Base-by-base conservation (phyloP, 805 yeast species). In the Komagataella populi region DNA sequence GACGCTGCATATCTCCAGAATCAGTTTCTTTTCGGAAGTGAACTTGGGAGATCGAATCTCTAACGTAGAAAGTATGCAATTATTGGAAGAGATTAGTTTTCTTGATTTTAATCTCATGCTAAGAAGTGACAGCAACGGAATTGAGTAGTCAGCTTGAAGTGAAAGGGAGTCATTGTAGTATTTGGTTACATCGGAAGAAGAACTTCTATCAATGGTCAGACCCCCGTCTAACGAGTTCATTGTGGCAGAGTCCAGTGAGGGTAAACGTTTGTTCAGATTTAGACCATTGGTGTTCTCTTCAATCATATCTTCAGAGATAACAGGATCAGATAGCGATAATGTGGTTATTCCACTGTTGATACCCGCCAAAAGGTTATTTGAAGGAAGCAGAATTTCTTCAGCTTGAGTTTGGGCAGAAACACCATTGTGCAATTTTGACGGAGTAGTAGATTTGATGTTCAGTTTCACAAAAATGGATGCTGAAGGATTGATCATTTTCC, bases 81-180 rank as follows among this genome's bases (percentile, higher is more conserved):
- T 48, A 24, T 17, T 36, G 14, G 22, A 30, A 7, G 43, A 36
- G 16, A 44, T 46, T 16, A 47, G 22, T 30, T 48, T 53, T 14
- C 44, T 49, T 10, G 48, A 51, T 48, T 53, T 53, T 22, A 53
- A 44, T 17, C 30, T 47, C 55, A 53, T 53, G 39, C 48, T 46
- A 7, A 51, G 18, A 3, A 50, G 45, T 16, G 54, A 45, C 23
- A 39, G 45, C 20, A 52, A 48, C 6, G 54, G 49, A 6, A 45
- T 14, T 10, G 18, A 43, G 8, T 45, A 43, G 10, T 47, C 50
- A 16, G 48, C 17, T 12, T 18, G 30, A 20, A 48, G 44, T 18
- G 17, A 20, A 12, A 22, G 39, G 4, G n/a, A 30, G 2, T 30
- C 14, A 10, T 30, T 30, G 12, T 14, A 4, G n/a, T 30, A 14